Conservation (phyloP, 2,329 filamentous ascomycete species). For the Cyphellophora attinorum region DNA sequence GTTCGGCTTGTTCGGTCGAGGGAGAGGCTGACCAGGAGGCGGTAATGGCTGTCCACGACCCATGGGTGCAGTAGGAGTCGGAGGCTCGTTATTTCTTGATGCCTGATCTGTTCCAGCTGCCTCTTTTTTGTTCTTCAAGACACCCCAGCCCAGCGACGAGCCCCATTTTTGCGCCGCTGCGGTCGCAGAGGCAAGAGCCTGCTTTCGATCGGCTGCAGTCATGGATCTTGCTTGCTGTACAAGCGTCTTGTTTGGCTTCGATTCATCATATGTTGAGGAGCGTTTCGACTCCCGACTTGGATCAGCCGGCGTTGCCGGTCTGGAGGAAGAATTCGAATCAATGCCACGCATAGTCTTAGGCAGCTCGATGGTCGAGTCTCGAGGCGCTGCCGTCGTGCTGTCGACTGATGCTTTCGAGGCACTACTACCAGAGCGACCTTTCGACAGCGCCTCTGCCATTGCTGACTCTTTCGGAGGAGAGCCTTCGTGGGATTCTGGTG, state of each 20-base stretch:
- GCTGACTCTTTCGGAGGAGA: conserved; percentile 30
- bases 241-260: conserved; percentile 7
- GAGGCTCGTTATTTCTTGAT: conserved; percentile 30
- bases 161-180: conserved; percentile 53
- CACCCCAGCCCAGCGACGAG: conserved; percentile 25
- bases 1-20: conserved; percentile 49
- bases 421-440: conserved; percentile 32
- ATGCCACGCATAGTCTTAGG: conserved; percentile 1
- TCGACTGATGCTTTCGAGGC: conserved; percentile 40
- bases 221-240: conserved; percentile 15
- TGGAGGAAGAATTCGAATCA: conserved; percentile 1
- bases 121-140: conserved; percentile 30
- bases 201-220: conserved; percentile 26
- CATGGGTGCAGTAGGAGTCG: conserved; percentile 56
- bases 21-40: conserved; percentile 69
- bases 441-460: conserved; percentile 26
- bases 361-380: conserved; percentile 11
- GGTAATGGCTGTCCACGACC: conserved; percentile 74
- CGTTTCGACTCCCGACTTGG: conserved; percentile 16
- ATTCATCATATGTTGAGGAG: conserved; percentile 6
- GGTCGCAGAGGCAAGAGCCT: conserved; percentile 38
- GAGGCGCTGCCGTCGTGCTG: conserved; percentile 20
- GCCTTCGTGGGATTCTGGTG: conserved; percentile 36
- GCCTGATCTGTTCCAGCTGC: conserved; percentile 27
- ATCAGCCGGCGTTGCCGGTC: conserved; percentile 18